Base-by-base conservation (phyloP, 2,329 filamentous ascomycete genomes). In the Hypoxylon sp. region DNA sequence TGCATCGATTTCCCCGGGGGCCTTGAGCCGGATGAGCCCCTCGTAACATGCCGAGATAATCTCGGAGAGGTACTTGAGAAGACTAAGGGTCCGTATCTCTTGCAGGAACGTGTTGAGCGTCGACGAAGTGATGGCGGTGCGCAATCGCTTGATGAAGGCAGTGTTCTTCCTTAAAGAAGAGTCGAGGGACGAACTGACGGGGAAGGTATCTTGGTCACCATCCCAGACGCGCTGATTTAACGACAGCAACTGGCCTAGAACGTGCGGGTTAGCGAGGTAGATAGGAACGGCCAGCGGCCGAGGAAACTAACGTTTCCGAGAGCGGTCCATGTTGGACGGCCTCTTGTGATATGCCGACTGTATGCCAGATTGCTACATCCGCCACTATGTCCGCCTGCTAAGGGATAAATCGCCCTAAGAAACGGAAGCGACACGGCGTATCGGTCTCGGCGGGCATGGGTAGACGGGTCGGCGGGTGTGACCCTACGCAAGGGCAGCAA, bases 141-240 rank as follows among this genome's bases (percentile, higher is more conserved):
- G 91, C 53, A 98, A 83, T 70, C 94, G 91, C 78, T 97, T 97
- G 73, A 98, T 98, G 75, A 98, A 97, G 65, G 93, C 92, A 3
- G 94, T 98, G 70, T 98, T 98, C 81, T 97, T 98, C 79, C 97
- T 97, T 75, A 98, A 83, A 48, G 93, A 95, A 48, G 94, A 97
- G 76, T 98, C 94, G 71, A 98, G 88, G 24, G 90, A 89, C 71
- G 85, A 84, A 74, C 86, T 88, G 67, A 95, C 87, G 50, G 85
- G 77, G 71, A 96, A 92, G 62, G 96, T 79, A 79, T 91, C 92
- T 81, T 84, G 88, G 70, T 97, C 91, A 71, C 92, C 93, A 73
- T 89, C 83, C 95, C 95, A 99, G 62, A 89, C 91, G 77, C 86
- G 86, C 72, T 87, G 84, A 75, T 99, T 99, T 71, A 96, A 81